phyloP scores from a whole-genome alignment of 305 asterid species.

The Fraxinus xanthoxyloides region DNA sequence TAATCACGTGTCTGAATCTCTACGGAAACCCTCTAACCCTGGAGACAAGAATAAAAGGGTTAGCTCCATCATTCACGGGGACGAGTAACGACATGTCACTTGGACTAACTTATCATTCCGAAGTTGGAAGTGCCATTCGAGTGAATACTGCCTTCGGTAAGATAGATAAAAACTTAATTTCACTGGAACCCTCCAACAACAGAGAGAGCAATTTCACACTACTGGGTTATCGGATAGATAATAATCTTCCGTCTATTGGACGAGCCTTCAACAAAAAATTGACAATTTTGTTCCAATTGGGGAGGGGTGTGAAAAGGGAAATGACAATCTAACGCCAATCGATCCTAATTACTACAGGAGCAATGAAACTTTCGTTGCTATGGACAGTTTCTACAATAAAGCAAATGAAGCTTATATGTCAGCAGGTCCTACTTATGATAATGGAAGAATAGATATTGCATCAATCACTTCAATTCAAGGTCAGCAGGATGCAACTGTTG shows the following conservation, averaged over 20 bases:
- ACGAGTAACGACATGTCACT: constrained; percentile 24
- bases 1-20: constrained; percentile 36
- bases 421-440: constrained; percentile 28
- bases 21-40: constrained; percentile 28
- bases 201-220: constrained; percentile 29
- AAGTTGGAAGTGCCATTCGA: constrained; percentile 24
- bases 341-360: constrained; percentile 32
- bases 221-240: constrained; percentile 33
- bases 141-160: constrained; percentile 27
- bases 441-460: constrained; percentile 23
- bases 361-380: constrained; percentile 30
- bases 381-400: constrained; percentile 36
- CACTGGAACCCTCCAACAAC: constrained; percentile 40
- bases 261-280: constrained; percentile 37
- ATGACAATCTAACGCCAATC: constrained; percentile 28
- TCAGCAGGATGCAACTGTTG: constrained; percentile 32
- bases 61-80: constrained; percentile 27
- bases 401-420: constrained; percentile 29
- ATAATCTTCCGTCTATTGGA: constrained; percentile 31
- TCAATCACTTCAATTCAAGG: constrained; percentile 11
- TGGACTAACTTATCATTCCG: constrained; percentile 33
- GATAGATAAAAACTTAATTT: constrained; percentile 25
- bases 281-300: constrained; percentile 21
- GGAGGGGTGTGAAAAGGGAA: constrained; percentile 28
- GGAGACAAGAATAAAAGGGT: constrained; percentile 29